These are phyloP conservation scores for Xylaria scruposa DNA, from an alignment of 495 filamentous ascomycete species.

Conservation along the genomic window DNA sequence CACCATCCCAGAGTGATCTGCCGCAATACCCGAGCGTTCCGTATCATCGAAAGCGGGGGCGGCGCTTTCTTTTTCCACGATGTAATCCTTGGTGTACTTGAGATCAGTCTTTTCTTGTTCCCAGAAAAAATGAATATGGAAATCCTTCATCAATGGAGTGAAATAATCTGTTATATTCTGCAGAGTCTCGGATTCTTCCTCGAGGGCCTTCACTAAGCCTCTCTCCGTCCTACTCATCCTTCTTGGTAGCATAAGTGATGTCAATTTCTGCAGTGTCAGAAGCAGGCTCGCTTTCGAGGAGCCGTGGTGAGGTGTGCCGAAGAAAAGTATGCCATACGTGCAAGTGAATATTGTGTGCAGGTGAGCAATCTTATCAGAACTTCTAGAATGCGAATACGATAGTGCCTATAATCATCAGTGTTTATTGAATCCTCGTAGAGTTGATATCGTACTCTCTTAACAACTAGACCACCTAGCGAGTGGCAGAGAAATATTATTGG, in stretches of 20 bases:
- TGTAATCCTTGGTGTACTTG: constrained; percentile 7
- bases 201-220: neutral
- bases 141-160: constrained; percentile 5
- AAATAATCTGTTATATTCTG: constrained; percentile 12
- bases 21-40: constrained; percentile 2
- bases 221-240: neutral
- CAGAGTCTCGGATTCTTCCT: constrained; percentile 7
- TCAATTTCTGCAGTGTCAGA: neutral
- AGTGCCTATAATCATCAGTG: neutral
- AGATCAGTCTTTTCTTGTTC: constrained; percentile 8
- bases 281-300: constrained; percentile 12
- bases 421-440: neutral
- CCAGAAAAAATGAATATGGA: constrained; percentile 12
- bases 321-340: constrained; percentile 11
- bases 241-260: neutral
- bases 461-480: neutral
- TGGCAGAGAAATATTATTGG: constrained; percentile 5
- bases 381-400: neutral
- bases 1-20: constrained; percentile 9
- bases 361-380: constrained; percentile 10
- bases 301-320: neutral
- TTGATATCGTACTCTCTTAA: constrained; percentile 3
- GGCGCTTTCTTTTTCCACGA: constrained; percentile 8
- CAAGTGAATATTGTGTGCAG: constrained; percentile 4
- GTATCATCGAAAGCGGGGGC: constrained; percentile 4